Evolutionary conservation across 2,329 filamentous ascomycete genomes (phyloP).

Genomic region (Raffaelea arxii): DNA sequence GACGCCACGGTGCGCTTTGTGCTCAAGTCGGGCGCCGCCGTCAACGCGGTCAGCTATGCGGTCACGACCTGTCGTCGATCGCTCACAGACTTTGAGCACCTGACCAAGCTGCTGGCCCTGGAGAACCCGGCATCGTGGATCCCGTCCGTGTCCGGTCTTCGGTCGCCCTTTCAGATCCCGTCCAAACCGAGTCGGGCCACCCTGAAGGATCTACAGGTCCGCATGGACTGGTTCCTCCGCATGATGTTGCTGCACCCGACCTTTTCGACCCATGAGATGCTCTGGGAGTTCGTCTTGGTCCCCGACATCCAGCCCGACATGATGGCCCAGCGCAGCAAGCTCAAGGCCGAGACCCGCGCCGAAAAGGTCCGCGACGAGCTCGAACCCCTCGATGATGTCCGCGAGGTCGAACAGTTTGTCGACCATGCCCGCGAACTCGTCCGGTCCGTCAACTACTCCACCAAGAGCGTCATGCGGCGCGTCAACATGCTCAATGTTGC

Average conservation of each 20-base stretch:
- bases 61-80: slow-evolving; percentile 91
- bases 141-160: slow-evolving; percentile 64
- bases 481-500: slow-evolving; percentile 64
- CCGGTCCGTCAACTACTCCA: slow-evolving; percentile 72
- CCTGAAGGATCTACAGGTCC: slow-evolving; percentile 76
- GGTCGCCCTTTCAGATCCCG: slow-evolving; percentile 86
- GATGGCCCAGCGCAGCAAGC: slow-evolving; percentile 78
- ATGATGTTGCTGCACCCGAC: slow-evolving; percentile 82
- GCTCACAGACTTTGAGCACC: slow-evolving; percentile 80
- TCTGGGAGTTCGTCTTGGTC: slow-evolving; percentile 98
- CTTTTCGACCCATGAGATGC: slow-evolving; percentile 89
- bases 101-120: slow-evolving; percentile 70
- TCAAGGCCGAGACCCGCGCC: slow-evolving; percentile 72
- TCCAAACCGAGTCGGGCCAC: slow-evolving; percentile 83
- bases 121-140: slow-evolving; percentile 97
- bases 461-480: slow-evolving; percentile 70
- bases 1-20: slow-evolving; percentile 89
- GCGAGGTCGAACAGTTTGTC: slow-evolving; percentile 88
- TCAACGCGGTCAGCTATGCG: slow-evolving; percentile 72
- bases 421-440: slow-evolving; percentile 86
- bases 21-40: slow-evolving; percentile 84
- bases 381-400: slow-evolving; percentile 70
- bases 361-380: slow-evolving; percentile 88
- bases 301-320: slow-evolving; percentile 84
- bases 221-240: slow-evolving; percentile 79